A percentile compares a stretch with the other conserved stretches of the same genome.
Conservation (phyloP, 768 basidiomycete species). For the Tricholoma sp. region DNA sequence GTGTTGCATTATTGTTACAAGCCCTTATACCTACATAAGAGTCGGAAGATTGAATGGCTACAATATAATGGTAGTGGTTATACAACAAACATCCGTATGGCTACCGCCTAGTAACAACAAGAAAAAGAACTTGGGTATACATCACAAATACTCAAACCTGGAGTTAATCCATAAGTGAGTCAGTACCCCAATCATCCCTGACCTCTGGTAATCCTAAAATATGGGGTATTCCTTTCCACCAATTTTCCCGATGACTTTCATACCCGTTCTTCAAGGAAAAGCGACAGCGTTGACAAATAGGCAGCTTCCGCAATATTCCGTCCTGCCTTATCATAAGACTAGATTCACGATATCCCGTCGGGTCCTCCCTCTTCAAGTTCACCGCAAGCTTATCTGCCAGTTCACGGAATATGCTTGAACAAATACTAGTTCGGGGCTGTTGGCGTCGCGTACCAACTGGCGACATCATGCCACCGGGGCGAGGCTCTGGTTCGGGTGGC, state of each 20-base stretch:
- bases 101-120: no score
- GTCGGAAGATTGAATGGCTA: no score
- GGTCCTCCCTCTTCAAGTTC: constrained; percentile 2
- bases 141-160: no score
- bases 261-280: neutral
- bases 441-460: constrained; percentile 6
- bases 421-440: neutral
- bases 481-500: neutral
- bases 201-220: neutral
- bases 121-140: no score
- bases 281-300: constrained; percentile 5
- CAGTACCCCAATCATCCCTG: no score
- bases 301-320: neutral
- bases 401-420: constrained; percentile 1
- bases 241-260: neutral
- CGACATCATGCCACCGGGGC: neutral
- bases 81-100: no score
- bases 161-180: no score
- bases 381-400: constrained; percentile 1
- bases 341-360: constrained; percentile 6
- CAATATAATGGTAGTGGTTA: no score
- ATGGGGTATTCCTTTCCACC: constrained; percentile 6
- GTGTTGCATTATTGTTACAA: no score
- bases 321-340: neutral
- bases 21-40: no score